Percentiles rank a stretch among this genome's conserved stretches.
These are phyloP conservation scores for Coniophora puteana DNA, from an alignment of 1,284 basidiomycete genomes.

Conservation along the genomic window DNA sequence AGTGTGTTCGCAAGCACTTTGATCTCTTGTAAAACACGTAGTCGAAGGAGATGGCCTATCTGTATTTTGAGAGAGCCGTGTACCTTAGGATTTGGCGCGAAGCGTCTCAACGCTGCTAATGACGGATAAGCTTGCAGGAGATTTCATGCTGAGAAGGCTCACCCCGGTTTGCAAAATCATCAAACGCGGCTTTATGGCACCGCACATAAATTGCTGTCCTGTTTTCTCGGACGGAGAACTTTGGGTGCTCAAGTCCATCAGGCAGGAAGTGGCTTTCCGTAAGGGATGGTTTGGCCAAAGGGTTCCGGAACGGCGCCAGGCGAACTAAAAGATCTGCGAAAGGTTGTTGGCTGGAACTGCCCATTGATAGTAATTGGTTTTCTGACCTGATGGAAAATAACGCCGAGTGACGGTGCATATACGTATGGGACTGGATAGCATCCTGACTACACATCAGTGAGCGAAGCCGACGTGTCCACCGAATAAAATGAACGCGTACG, in stretches of 20 bases:
- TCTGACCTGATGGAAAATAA: constrained; percentile 56
- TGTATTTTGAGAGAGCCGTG: constrained; percentile 47
- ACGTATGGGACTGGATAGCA: constrained; percentile 62
- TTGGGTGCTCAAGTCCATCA: constrained; percentile 65
- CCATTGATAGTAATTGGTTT: constrained; percentile 11
- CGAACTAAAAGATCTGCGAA: constrained; percentile 65
- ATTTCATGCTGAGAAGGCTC: constrained; percentile 11
- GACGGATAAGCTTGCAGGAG: constrained; percentile 7
- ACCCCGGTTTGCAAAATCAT: constrained; percentile 31
- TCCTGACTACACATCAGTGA: constrained; percentile 51
- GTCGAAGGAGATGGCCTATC: constrained; percentile 59
- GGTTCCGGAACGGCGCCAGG: constrained; percentile 44
- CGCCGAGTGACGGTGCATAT: constrained; percentile 46
- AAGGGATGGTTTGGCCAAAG: constrained; percentile 20
- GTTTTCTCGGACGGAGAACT: constrained; percentile 44
- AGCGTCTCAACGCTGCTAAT: constrained; percentile 29
- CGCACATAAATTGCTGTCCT: constrained; percentile 48
- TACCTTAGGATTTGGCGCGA: constrained; percentile 23
- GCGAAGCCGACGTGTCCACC: neutral
- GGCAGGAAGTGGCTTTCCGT: constrained; percentile 41
- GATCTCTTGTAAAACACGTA: constrained; percentile 72
- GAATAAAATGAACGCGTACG: constrained; percentile 39
- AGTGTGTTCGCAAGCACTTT: constrained; percentile 49
- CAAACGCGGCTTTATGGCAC: constrained; percentile 52
- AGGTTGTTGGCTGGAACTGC: constrained; percentile 8